phyloP scores from a whole-genome alignment of 2,329 filamentous ascomycete species.

The Chrysoporthe deuterocubensis region DNA sequence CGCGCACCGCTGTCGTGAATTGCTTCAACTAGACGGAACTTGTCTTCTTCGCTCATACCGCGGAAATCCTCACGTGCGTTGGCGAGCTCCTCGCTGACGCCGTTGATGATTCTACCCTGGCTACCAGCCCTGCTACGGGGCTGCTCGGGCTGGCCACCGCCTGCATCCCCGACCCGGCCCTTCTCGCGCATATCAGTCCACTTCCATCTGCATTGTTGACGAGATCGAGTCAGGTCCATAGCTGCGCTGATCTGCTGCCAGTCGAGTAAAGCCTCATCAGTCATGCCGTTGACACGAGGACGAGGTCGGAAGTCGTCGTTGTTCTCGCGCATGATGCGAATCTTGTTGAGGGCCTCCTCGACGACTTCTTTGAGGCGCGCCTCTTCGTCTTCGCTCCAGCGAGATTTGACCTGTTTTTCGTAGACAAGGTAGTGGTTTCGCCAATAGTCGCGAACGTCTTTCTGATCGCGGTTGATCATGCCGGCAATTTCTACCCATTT shows the following conservation, averaged over 20 bases:
- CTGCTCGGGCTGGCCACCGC: slow-evolving; percentile 28
- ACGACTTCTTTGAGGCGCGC: slow-evolving; percentile 56
- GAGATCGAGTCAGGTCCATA: slow-evolving; percentile 65
- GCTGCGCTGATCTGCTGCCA: slow-evolving; percentile 67
- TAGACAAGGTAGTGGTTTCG: slow-evolving; percentile 68
- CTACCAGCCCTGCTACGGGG: slow-evolving; percentile 24
- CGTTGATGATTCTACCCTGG: slow-evolving; percentile 32
- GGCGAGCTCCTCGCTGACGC: slow-evolving; percentile 47
- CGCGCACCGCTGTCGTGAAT: slow-evolving; percentile 47
- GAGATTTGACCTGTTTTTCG: slow-evolving; percentile 53
- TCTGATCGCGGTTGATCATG: slow-evolving; percentile 65
- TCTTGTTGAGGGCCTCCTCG: slow-evolving; percentile 52
- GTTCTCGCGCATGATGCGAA: slow-evolving; percentile 45
- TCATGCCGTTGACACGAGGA: slow-evolving; percentile 38
- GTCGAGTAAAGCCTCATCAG: slow-evolving; percentile 60
- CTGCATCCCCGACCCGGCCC: slow-evolving; percentile 30
- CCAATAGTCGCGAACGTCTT: slow-evolving; percentile 72
- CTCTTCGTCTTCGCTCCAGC: slow-evolving; percentile 68
- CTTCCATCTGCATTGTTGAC: slow-evolving; percentile 70
- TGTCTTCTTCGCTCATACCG: slow-evolving; percentile 49
- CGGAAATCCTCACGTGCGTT: slow-evolving; percentile 48
- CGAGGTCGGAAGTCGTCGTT: slow-evolving; percentile 30
- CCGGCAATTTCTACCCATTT: slow-evolving; percentile 67
- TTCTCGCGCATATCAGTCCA: slow-evolving; percentile 58
- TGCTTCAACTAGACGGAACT: slow-evolving; percentile 47